Conservation (phyloP, 768 basidiomycete genomes). For the Suillus hirtellus region DNA sequence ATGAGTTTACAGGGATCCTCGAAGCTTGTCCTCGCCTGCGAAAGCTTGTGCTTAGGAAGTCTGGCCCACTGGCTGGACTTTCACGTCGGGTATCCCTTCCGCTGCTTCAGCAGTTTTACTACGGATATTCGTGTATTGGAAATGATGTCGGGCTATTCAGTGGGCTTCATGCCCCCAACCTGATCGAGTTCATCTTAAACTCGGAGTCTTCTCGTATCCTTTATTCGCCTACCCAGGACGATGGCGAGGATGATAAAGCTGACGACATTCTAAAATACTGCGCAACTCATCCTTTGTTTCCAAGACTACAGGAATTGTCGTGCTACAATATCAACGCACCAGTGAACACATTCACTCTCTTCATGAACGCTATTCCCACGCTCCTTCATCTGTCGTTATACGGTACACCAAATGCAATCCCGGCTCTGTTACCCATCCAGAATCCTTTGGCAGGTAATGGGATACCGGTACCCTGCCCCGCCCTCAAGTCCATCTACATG, state of each 20-base stretch:
- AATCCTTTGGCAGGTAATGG: slow-evolving; percentile 12
- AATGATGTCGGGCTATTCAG: slow-evolving; percentile 42
- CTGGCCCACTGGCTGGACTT: slow-evolving; percentile 35
- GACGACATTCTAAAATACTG: slow-evolving; percentile 34
- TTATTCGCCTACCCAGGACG: slow-evolving; percentile 31
- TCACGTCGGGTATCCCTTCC: slow-evolving; percentile 34
- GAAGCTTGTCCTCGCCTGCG: slow-evolving; percentile 39
- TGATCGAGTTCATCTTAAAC: slow-evolving; percentile 37
- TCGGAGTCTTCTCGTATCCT: slow-evolving; percentile 39
- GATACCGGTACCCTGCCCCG: slow-evolving; percentile 12
- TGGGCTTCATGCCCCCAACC: slow-evolving; percentile 41
- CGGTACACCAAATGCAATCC: slow-evolving; percentile 18
- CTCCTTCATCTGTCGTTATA: slow-evolving; percentile 23
- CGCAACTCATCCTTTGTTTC: slow-evolving; percentile 35
- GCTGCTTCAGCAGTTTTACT: slow-evolving; percentile 36
- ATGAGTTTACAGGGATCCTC: slow-evolving; percentile 47
- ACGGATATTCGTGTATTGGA: slow-evolving; percentile 45
- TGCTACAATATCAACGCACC: slow-evolving; percentile 36
- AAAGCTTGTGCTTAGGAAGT: slow-evolving; percentile 47
- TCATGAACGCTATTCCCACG: slow-evolving; percentile 20
- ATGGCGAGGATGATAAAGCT: slow-evolving; percentile 38
- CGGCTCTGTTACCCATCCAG: slow-evolving; percentile 21
- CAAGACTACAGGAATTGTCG: slow-evolving; percentile 36
- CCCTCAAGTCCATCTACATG: slow-evolving; percentile 12
- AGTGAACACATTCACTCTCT: slow-evolving; percentile 14